Percentiles rank a stretch among this genome's conserved stretches.
Conservation (phyloP, 192 early-diverging fungal genomes). For the Pilobolus umbonatus region DNA sequence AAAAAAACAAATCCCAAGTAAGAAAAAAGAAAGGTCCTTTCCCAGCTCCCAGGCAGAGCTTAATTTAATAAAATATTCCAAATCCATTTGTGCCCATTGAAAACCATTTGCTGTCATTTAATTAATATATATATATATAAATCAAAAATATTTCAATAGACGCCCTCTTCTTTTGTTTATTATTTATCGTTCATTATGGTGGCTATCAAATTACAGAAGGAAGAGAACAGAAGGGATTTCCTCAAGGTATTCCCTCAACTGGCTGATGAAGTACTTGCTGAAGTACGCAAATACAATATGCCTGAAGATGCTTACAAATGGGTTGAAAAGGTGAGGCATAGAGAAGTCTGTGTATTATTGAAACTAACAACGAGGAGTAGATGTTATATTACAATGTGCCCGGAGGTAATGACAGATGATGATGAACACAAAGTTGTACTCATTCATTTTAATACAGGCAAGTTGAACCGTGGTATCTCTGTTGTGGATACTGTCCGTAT, state of each 20-base stretch:
- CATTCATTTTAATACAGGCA: conserved; percentile 52
- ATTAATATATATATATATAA: too few relatives aligned
- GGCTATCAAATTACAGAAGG: conserved; percentile 30
- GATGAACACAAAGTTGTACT: background rate
- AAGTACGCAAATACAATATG: conserved; percentile 64
- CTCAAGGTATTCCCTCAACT: conserved; percentile 71
- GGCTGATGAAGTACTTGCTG: conserved; percentile 65
- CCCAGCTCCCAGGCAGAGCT: background rate
- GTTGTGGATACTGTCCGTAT: conserved; percentile 87
- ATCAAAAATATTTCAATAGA: too few relatives aligned
- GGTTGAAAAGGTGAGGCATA: conserved; percentile 48
- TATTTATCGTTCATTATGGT: conserved; percentile 10
- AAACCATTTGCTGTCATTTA: too few relatives aligned
- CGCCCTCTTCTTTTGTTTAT: background rate
- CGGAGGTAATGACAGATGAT: conserved; percentile 44
- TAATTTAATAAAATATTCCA: too few relatives aligned
- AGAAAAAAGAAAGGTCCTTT: background rate
- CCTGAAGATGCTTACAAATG: conserved; percentile 63
- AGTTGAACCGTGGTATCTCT: conserved; percentile 97
- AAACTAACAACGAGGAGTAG: conserved; percentile 13
- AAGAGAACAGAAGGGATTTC: conserved; percentile 55
- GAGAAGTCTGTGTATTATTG: background rate
- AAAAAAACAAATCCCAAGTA: background rate
- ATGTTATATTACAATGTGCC: conserved; percentile 52
- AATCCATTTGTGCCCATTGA: too few relatives aligned